These are phyloP conservation scores for Orbilia ellipsospora DNA, from an alignment of 2,329 filamentous ascomycete genomes.

Conservation along the genomic window DNA sequence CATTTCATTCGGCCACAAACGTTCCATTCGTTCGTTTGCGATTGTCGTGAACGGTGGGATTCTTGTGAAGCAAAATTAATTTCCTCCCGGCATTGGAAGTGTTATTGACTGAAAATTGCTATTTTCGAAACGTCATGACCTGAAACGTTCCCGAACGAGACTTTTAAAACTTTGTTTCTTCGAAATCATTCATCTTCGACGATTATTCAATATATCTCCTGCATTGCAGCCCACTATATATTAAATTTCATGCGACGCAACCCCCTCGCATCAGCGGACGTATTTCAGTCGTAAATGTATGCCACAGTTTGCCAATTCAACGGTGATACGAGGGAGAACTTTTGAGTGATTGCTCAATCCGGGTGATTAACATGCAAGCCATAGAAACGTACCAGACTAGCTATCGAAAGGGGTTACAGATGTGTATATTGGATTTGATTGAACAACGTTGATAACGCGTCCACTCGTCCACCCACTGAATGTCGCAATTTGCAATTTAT, in stretches of 20 bases:
- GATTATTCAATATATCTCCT: not conserved
- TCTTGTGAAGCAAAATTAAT: not conserved
- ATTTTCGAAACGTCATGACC: not conserved
- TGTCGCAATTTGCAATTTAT: no score
- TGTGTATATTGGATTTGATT: no score
- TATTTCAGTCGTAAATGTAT: not conserved
- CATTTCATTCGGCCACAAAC: constrained; percentile 7
- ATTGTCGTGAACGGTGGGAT: not conserved
- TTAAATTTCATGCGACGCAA: constrained; percentile 9
- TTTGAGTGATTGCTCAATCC: no score
- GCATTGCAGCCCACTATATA: not conserved
- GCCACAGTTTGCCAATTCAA: no score
- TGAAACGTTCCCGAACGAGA: no score
- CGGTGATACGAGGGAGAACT: no score
- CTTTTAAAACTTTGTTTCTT: not conserved
- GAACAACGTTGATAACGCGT: no score
- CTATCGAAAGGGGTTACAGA: no score
- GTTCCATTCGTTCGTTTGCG: constrained; percentile 1
- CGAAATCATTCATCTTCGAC: not conserved
- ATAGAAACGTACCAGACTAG: no score
- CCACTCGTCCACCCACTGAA: no score
- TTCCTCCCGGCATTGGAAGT: not conserved
- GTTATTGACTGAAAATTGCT: no score
- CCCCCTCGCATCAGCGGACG: constrained; percentile 7
- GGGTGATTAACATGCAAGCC: no score